Percentiles rank a stretch among this genome's conserved stretches.
These are phyloP conservation scores for Tuber calosporum DNA, from an alignment of 495 filamentous ascomycete species.

Conservation along the genomic window DNA sequence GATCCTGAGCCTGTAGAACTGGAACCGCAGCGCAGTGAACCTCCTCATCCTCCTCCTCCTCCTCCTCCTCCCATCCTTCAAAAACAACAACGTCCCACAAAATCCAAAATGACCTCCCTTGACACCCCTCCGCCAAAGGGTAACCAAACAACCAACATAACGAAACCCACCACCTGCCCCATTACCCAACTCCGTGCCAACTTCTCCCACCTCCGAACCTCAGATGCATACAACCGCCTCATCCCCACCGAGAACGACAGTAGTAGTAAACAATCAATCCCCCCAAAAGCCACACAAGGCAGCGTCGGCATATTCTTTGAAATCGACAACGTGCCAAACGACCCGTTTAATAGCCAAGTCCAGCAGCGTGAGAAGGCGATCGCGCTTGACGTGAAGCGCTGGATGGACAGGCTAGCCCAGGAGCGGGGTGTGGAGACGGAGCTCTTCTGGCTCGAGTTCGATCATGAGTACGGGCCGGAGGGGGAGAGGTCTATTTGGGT, in stretches of 20 bases:
- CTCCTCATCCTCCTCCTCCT: neutral
- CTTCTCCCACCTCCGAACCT: neutral
- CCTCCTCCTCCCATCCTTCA: too few relatives aligned
- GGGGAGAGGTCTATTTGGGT: constrained; percentile 13
- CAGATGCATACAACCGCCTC: constrained; percentile 20
- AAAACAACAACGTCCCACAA: neutral
- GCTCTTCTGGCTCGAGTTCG: constrained; percentile 18
- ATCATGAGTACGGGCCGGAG: constrained; percentile 4
- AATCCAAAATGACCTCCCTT: constrained; percentile 4
- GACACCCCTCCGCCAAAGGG: neutral
- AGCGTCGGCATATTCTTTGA: neutral
- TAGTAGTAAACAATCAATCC: neutral
- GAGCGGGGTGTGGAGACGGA: constrained; percentile 8
- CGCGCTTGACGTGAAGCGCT: constrained; percentile 13
- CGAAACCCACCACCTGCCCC: neutral
- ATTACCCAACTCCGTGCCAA: neutral
- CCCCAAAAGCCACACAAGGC: neutral
- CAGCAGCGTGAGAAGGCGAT: neutral
- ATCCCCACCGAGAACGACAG: constrained; percentile 14
- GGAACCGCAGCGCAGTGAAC: neutral
- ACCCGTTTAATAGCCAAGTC: constrained; percentile 5
- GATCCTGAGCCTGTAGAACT: neutral
- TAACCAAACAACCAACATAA: neutral
- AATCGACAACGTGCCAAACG: neutral
- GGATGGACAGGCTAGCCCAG: neutral